These are phyloP conservation scores for Gynostemma pentaphyllum DNA, from an alignment of 306 rosid species.

Conservation along the genomic window DNA sequence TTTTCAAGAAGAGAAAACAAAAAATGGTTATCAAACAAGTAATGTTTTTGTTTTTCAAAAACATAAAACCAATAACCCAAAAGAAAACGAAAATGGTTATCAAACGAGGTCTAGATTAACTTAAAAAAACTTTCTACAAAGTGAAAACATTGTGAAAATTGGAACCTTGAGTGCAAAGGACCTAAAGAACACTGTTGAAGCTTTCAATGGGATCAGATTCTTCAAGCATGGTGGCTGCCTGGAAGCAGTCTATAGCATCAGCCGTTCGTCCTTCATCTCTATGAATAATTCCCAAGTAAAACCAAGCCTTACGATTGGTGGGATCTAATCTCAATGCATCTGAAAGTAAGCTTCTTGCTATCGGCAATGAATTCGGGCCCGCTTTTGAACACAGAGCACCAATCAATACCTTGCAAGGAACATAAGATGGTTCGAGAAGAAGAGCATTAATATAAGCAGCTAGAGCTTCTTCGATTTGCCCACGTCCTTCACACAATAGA, in stretches of 20 bases:
- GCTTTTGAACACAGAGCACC: constrained; percentile 41
- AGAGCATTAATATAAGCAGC: constrained; percentile 32
- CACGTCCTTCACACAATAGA: constrained; percentile 49
- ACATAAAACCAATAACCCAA: no score
- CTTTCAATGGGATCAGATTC: constrained; percentile 80
- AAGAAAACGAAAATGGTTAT: no score
- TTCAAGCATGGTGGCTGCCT: constrained; percentile 92
- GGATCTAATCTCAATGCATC: constrained; percentile 78
- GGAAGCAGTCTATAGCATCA: constrained; percentile 86
- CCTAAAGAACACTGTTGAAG: constrained; percentile 50
- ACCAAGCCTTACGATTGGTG: constrained; percentile 77
- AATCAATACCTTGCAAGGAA: constrained; percentile 54
- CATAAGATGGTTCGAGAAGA: constrained; percentile 50
- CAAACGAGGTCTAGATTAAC: neutral
- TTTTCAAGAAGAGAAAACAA: no score
- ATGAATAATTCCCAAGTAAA: constrained; percentile 66
- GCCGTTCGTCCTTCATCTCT: constrained; percentile 54
- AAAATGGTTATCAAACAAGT: no score
- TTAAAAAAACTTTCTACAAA: neutral
- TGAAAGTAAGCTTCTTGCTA: constrained; percentile 65
- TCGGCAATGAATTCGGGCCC: constrained; percentile 40
- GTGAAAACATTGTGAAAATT: constrained; percentile 4
- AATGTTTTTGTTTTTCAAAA: no score
- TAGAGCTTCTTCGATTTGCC: constrained; percentile 46
- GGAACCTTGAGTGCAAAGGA: constrained; percentile 2